Conservation (phyloP, 306 rosid genomes). For the Vigna hirtella region DNA sequence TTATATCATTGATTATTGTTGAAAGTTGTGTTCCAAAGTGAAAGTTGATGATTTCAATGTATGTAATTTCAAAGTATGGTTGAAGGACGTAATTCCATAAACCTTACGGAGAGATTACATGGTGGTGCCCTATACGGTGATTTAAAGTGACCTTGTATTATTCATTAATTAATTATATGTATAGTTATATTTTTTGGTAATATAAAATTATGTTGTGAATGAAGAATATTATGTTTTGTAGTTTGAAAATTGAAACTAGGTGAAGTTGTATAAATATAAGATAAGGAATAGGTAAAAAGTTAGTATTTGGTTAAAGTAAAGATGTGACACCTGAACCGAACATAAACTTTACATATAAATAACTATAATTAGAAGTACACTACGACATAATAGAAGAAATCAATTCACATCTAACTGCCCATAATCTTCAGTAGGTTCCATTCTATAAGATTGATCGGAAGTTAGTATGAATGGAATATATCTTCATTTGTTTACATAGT, state of each 20-base stretch:
- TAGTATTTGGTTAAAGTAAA: neutral
- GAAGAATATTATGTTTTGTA: neutral
- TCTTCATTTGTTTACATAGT: neutral
- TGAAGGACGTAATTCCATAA: too few species aligned
- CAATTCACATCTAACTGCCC: neutral
- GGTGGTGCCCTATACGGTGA: too few species aligned
- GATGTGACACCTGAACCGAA: neutral
- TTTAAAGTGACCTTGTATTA: too few species aligned
- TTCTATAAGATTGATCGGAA: neutral
- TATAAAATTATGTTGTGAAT: neutral
- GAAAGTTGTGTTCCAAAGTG: too few species aligned
- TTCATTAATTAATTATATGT: neutral
- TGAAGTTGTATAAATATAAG: neutral
- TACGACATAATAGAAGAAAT: neutral
- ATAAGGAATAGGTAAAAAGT: neutral
- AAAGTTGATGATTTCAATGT: too few species aligned
- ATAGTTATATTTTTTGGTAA: too few species aligned
- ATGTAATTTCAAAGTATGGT: too few species aligned
- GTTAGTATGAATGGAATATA: neutral
- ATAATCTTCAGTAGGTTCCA: slow-evolving; percentile 1
- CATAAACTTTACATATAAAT: neutral
- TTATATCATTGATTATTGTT: too few species aligned
- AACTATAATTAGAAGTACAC: neutral
- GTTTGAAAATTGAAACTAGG: neutral
- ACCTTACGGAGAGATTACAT: too few species aligned